These are phyloP conservation scores for Neurospora sp. DNA, from an alignment of 495 filamentous ascomycete genomes.

Conservation along the genomic window DNA sequence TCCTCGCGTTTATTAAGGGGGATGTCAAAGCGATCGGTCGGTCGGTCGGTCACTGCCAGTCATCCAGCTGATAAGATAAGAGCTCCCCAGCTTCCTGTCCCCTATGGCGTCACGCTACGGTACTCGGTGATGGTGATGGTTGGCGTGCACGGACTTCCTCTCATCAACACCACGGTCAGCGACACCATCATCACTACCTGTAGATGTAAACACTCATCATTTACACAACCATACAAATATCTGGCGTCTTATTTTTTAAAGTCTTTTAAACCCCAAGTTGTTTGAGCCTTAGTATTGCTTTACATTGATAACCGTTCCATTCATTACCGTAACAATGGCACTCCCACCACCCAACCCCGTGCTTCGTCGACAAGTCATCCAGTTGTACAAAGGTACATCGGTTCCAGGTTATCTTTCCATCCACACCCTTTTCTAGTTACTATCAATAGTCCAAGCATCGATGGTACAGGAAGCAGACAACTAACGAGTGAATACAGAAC, in stretches of 20 bases:
- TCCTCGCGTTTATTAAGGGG: not conserved
- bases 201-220: not conserved
- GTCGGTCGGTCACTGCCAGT: not conserved
- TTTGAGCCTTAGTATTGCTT: too few relatives aligned
- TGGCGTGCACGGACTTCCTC: not conserved
- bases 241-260: too few relatives aligned
- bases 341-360: conserved; percentile 33
- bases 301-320: too few relatives aligned
- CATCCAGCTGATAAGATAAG: not conserved
- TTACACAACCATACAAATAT: too few relatives aligned
- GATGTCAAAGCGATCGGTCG: not conserved
- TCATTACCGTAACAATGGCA: not conserved
- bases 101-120: not conserved
- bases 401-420: too few relatives aligned
- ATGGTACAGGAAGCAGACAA: too few relatives aligned
- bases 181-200: not conserved
- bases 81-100: not conserved
- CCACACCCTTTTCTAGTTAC: too few relatives aligned
- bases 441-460: too few relatives aligned
- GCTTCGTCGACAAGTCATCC: conserved; percentile 72
- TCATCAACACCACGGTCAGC: not conserved
- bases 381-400: conserved; percentile 85
- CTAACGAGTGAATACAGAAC: conserved; percentile 42
- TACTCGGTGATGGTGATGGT: not conserved
- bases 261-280: too few relatives aligned